A percentile compares a stretch with the other conserved stretches of the same genome.
phyloP scores from a whole-genome alignment of 2,329 filamentous ascomycete genomes.

The Fusarium bactridioides region DNA sequence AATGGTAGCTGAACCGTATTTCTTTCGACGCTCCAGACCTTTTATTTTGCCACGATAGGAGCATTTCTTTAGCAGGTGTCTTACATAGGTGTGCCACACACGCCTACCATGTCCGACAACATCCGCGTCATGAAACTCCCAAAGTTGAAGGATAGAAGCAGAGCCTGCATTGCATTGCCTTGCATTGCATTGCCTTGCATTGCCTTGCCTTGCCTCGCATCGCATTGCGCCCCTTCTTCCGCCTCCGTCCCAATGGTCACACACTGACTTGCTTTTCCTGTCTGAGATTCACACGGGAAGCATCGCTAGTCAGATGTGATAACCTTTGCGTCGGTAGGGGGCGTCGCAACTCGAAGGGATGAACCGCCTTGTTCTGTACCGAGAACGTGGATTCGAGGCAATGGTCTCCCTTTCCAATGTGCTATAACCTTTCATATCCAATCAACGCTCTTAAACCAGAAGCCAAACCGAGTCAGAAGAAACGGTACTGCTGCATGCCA shows the following conservation, averaged over 20 bases:
- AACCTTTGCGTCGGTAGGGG: slow-evolving; percentile 23
- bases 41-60: slow-evolving; percentile 22
- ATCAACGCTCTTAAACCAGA: slow-evolving; percentile 2
- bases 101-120: slow-evolving; percentile 28
- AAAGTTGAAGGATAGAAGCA: neutral
- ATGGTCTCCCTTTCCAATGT: neutral
- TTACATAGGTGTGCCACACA: slow-evolving; percentile 36
- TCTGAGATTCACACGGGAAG: slow-evolving; percentile 36
- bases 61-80: slow-evolving; percentile 27
- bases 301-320: slow-evolving; percentile 27
- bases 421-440: neutral
- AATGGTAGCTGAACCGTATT: slow-evolving; percentile 6
- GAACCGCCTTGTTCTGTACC: slow-evolving; percentile 1
- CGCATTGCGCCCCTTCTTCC: neutral
- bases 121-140: slow-evolving; percentile 37
- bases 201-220: neutral
- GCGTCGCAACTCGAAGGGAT: slow-evolving; percentile 5
- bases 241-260: neutral
- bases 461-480: slow-evolving; percentile 15
- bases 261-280: slow-evolving; percentile 13
- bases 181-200: neutral
- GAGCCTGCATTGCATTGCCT: neutral
- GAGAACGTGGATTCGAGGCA: slow-evolving; percentile 11
- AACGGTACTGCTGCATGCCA: slow-evolving; percentile 11
- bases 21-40: slow-evolving; percentile 28